Base-by-base conservation (phyloP, 805 yeast genomes). In the Candida anglica region DNA sequence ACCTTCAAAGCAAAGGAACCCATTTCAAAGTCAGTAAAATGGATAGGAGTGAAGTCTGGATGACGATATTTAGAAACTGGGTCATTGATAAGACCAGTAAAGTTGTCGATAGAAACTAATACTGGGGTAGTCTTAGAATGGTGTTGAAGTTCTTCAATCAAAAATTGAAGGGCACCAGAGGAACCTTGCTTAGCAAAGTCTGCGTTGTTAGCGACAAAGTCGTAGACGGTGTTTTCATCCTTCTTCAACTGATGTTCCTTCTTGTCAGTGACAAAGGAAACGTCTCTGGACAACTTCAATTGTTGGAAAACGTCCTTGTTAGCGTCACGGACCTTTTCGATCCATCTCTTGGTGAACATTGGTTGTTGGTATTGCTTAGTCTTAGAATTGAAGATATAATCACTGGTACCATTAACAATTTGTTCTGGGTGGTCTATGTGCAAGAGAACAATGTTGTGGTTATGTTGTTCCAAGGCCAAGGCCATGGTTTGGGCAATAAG, bases 401-500 rank as follows among this genome's bases (percentile, higher is more conserved):
- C 94, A 35, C 66, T 71, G 16, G 84, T 64, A 34, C 96, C 97
- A 44, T 84, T 77, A n/a, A 78, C 64, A 15, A 86, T 66, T 19
- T 64, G 58, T 24, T 69, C 73, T 1, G 87, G 79, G 40, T 77
- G 63, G 19, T 87, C 76, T 13, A 87, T 56, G 32, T 84, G 86
- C 29, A 88, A 47, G 4, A 86, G 59, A 11, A 81, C 65, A 18
- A 71, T 57, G 13, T 64, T 56, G 14, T 40, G 32, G 5, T 51
- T 40, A 20, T 58, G 52, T 21, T 66, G 42, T 7, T 60, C 52
- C 19, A 50, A 40, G 3, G 78, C 71, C 30, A 84, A 56, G 0
- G 82, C 76, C 27, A 81, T 81, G 2, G 80, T 66, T 56, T 88
- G 96, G 0, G 89, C 57, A 30, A 88, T 47, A 24, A 81, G 49